Base-by-base conservation (phyloP, 176 grass and related monocot genomes). In the Tuctoria greenei region DNA sequence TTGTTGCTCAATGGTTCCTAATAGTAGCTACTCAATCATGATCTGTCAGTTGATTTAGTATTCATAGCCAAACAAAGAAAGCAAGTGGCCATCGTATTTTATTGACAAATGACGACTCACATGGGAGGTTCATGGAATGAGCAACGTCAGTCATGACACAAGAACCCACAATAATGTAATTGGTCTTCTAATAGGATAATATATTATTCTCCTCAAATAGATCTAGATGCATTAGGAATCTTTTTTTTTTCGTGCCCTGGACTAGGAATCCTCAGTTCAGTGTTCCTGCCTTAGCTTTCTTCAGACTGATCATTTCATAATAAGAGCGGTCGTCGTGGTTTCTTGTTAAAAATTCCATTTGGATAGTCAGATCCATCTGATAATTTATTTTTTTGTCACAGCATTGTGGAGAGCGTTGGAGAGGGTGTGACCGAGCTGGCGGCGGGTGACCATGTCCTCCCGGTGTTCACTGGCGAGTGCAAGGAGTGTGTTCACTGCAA, bases 391-490 rank as follows among this genome's bases (percentile, higher is more conserved):
- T 55, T 41, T 15, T 8, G 16, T 71, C 1, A 15, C 80, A 93
- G 93, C 18, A 88, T 93, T 52, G 93, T 97, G 21, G 93, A 97
- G 85, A 93, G 93, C 4, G 79, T 97, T 0, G 90, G 90, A 0
- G 83, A 93, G 38, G 90, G 90, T 3, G 93, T 97, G 35, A 93
- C 85, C 0, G 90, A 97, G 35, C 83, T 97, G 0, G 71, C 78
- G 1, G 90, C 93, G 0, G 93, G 93, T 0, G 93, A 97, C 77
- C 90, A 97, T 69, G 93, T 97, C 15, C 93, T 97, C 26, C 93
- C 90, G 15, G 87, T 93, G n/a, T 97, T 97, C 69, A 93, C 85
- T 0, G 93, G 90, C 0, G 93, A 97, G 51, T 97, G 93, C 90
- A 97, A 93, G 60, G 93, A 97, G 15, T 97, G 90, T 61, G 67